Conservation (phyloP, 2,329 filamentous ascomycete species). For the Talaromyces albobiverticillius region DNA sequence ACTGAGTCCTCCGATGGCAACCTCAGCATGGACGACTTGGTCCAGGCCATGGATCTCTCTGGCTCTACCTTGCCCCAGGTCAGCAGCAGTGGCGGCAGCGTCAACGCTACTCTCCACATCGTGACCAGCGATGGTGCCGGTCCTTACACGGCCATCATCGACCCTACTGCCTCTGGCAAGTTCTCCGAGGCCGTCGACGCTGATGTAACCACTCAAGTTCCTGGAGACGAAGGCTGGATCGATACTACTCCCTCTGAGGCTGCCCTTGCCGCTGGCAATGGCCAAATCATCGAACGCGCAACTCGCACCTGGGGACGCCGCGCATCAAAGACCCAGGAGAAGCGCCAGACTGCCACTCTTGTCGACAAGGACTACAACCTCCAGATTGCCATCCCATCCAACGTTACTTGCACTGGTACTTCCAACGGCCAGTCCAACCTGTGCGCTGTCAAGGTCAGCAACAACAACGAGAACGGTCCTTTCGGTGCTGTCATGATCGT, state of each 20-base stretch:
- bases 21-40: neutral
- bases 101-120: constrained; percentile 4
- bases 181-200: neutral
- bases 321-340: neutral
- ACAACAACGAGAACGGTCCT: constrained; percentile 5
- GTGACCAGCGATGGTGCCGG: constrained; percentile 5
- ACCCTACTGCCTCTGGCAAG: neutral
- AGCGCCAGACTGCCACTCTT: neutral
- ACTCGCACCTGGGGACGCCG: neutral
- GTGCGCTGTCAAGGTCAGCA: constrained; percentile 3
- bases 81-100: neutral
- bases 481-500: constrained; percentile 5
- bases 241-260: neutral
- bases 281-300: neutral
- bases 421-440: constrained; percentile 1
- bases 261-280: neutral
- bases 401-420: neutral
- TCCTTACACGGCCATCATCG: constrained; percentile 1
- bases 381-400: neutral
- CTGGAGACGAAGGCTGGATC: neutral
- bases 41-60: neutral
- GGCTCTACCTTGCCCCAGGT: neutral
- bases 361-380: neutral
- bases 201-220: neutral
- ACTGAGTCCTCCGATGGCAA: neutral